These are phyloP conservation scores for Lipomyces chichibuensis DNA, from an alignment of 805 yeast species.

Conservation along the genomic window DNA sequence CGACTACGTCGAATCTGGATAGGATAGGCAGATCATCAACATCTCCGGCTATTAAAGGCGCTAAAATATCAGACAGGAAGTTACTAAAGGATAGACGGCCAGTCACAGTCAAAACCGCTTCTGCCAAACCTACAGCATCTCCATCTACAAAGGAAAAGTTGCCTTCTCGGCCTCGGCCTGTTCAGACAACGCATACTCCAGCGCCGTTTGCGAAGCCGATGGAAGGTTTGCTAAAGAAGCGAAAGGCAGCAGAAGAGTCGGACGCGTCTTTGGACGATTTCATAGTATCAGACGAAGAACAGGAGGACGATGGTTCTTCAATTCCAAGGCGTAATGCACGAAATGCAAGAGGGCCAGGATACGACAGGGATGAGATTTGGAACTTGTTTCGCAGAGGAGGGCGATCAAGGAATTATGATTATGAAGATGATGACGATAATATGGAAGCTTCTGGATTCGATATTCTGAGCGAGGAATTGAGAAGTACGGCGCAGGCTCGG, in stretches of 20 bases:
- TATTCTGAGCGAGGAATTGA: conserved; percentile 77
- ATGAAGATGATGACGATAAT: conserved; percentile 54
- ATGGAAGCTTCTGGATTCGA: conserved; percentile 97
- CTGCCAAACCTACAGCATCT: neutral
- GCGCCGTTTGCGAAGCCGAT: conserved; percentile 43
- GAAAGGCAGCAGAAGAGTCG: conserved; percentile 39
- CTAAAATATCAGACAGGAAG: neutral
- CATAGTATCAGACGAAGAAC: conserved; percentile 61
- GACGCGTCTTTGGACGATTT: conserved; percentile 53
- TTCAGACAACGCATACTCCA: conserved; percentile 47
- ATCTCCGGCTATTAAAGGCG: neutral
- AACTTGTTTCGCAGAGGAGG: conserved; percentile 72
- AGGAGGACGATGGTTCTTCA: conserved; percentile 38
- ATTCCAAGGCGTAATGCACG: conserved; percentile 21
- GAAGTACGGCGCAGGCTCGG: conserved; percentile 68
- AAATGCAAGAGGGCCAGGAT: conserved; percentile 50
- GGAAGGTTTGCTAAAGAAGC: conserved; percentile 50
- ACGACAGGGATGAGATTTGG: conserved; percentile 89
- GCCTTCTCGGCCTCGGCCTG: neutral
- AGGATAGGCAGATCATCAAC: neutral
- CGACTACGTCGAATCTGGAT: neutral
- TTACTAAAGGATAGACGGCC: neutral
- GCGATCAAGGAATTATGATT: conserved; percentile 27
- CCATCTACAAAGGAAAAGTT: neutral
- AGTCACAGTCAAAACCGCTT: neutral